Conservation (phyloP, 116 monocot species). For the Iris pallida region DNA sequence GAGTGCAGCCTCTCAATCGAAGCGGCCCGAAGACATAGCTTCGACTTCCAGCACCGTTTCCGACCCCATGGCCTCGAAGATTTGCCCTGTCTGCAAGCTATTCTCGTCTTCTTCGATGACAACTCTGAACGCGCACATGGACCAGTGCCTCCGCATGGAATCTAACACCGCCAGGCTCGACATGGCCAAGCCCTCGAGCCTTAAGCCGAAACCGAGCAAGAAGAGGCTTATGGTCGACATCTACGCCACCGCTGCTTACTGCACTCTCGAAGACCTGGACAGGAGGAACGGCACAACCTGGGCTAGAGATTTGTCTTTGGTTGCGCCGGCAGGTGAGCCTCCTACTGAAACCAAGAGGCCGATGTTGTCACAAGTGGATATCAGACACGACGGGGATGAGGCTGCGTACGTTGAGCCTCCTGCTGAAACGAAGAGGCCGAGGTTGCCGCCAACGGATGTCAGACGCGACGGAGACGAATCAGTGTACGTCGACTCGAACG, state of each 20-base stretch:
- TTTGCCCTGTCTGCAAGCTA: conserved; percentile 82
- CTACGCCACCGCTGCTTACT: conserved; percentile 41
- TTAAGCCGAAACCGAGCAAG: conserved; percentile 57
- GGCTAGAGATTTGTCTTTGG: conserved; percentile 35
- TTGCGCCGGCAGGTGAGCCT: conserved; percentile 8
- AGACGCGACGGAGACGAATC: conserved; percentile 34
- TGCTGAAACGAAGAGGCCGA: conserved; percentile 30
- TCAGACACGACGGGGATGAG: conserved; percentile 1
- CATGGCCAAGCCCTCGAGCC: conserved; percentile 1
- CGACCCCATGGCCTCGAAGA: conserved; percentile 74
- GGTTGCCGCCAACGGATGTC: conserved; percentile 8
- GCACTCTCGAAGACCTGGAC: conserved; percentile 82
- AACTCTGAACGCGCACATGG: conserved; percentile 86
- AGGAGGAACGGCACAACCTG: conserved; percentile 77
- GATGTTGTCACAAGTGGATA: conserved; percentile 13
- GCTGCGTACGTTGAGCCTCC: background rate
- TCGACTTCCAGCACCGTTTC: conserved; percentile 36
- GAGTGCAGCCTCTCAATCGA: conserved; percentile 16
- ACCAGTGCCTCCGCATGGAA: conserved; percentile 56
- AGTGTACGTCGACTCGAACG: conserved; percentile 74
- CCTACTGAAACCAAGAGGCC: conserved; percentile 26
- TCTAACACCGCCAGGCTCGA: conserved; percentile 17
- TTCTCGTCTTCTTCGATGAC: conserved; percentile 84
- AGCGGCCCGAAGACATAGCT: conserved; percentile 28
- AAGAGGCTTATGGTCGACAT: conserved; percentile 74